Evolutionary conservation across 2,329 filamentous ascomycete genomes (phyloP).

Genomic region (Aspergillus sp.): DNA sequence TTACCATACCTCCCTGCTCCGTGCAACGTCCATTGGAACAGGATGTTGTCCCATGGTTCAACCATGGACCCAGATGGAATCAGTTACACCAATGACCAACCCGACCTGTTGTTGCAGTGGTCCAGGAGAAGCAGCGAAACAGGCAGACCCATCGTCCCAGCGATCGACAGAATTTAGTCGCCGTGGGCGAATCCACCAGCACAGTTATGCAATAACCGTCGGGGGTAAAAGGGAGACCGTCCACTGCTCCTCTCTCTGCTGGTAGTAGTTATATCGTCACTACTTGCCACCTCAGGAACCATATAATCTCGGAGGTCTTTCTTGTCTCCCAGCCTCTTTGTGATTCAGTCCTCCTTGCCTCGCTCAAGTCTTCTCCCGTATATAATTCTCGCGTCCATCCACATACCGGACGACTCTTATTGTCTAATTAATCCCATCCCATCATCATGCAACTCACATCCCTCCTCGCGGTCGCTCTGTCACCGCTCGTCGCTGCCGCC

Average conservation of each 20-base stretch:
- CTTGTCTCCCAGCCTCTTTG: not conserved
- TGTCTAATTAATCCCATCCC: slow-evolving; percentile 1
- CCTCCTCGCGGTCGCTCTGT: slow-evolving; percentile 24
- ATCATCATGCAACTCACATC: slow-evolving; percentile 30
- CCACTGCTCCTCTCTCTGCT: not conserved
- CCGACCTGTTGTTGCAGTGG: too few relatives aligned
- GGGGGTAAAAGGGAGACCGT: not conserved
- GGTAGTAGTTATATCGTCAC: not conserved
- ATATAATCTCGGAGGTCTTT: not conserved
- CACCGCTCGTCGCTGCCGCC: slow-evolving; percentile 20
- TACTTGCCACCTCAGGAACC: not conserved
- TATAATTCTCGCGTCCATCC: not conserved
- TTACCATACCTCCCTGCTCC: too few relatives aligned
- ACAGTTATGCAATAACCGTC: not conserved
- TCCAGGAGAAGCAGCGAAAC: not conserved
- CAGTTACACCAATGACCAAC: not conserved
- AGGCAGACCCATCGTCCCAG: not conserved
- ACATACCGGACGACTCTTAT: not conserved
- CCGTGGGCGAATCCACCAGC: not conserved
- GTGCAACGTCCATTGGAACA: not conserved
- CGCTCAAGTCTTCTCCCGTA: not conserved
- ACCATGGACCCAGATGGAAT: not conserved
- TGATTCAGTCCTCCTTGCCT: not conserved
- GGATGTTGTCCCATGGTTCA: not conserved
- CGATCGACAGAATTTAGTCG: slow-evolving; percentile 6